Evolutionary conservation across 495 filamentous ascomycete genomes (phyloP).

Genomic region (Penicillium antarcticum): DNA sequence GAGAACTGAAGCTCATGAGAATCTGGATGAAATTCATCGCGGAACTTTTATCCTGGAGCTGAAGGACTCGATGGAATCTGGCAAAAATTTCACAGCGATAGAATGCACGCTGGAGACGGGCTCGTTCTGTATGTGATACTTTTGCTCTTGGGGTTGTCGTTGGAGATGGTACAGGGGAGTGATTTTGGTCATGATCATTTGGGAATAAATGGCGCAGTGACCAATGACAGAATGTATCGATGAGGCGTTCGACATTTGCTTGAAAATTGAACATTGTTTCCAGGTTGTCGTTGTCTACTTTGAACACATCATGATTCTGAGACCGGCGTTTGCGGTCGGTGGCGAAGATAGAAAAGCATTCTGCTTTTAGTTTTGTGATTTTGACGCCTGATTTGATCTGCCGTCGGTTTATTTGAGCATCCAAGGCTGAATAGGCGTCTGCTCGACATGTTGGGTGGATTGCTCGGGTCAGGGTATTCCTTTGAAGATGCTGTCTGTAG

Average conservation of each 20-base stretch:
- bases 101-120: background rate
- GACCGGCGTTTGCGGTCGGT: background rate
- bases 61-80: background rate
- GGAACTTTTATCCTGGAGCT: background rate
- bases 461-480: background rate
- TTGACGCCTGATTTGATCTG: background rate
- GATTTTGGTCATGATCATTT: background rate
- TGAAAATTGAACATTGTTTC: background rate
- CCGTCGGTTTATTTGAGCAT: background rate
- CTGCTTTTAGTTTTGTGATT: background rate
- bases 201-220: background rate
- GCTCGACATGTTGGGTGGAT: background rate
- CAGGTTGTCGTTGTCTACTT: background rate
- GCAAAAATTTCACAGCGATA: background rate
- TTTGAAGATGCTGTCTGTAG: background rate
- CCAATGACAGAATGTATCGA: background rate
- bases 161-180: background rate
- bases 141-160: background rate
- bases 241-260: background rate
- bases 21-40: background rate
- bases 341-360: background rate
- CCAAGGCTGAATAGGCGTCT: background rate
- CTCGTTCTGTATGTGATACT: background rate
- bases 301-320: background rate
- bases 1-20: background rate